A percentile compares a stretch with the other conserved stretches of the same genome.
phyloP scores from a whole-genome alignment of 2,329 filamentous ascomycete species.

The Diplocarpon mali region DNA sequence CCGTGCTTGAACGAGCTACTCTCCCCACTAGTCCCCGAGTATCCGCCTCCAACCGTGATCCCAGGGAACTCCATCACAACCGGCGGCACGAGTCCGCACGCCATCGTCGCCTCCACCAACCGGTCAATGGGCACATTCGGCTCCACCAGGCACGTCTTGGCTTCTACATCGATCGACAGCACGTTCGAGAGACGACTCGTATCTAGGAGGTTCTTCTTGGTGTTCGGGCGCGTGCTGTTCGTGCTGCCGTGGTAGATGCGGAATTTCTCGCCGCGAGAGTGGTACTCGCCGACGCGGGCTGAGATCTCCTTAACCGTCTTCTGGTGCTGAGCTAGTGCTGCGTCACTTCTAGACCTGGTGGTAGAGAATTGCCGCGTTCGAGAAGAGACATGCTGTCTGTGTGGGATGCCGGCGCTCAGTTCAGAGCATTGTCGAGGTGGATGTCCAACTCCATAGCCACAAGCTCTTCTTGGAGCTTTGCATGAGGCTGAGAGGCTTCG shows the following conservation, averaged over 20 bases:
- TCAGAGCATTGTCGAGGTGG: neutral
- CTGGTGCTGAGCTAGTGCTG: slow-evolving; percentile 27
- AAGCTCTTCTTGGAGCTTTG: neutral
- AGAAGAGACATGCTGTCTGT: neutral
- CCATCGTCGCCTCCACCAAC: slow-evolving; percentile 45
- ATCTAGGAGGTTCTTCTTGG: slow-evolving; percentile 34
- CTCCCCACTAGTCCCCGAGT: slow-evolving; percentile 55
- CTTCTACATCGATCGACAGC: slow-evolving; percentile 31
- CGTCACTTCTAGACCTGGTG: neutral
- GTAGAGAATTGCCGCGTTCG: slow-evolving; percentile 3
- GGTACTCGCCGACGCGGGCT: slow-evolving; percentile 34
- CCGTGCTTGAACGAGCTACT: slow-evolving; percentile 56
- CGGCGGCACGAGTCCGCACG: slow-evolving; percentile 44
- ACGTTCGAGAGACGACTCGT: slow-evolving; percentile 38
- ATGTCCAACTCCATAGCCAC: neutral
- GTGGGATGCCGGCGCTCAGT: neutral
- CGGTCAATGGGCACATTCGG: slow-evolving; percentile 60
- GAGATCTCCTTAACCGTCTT: slow-evolving; percentile 35
- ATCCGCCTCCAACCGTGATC: slow-evolving; percentile 58
- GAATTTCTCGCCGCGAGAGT: slow-evolving; percentile 37
- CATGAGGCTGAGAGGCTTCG: neutral
- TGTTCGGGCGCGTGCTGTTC: slow-evolving; percentile 37
- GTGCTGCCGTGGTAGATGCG: slow-evolving; percentile 48
- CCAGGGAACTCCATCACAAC: slow-evolving; percentile 64
- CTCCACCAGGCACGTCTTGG: slow-evolving; percentile 43